These are phyloP conservation scores for Phytophthora uliginosa DNA, from an alignment of 352 stramenopile species.

Conservation along the genomic window DNA sequence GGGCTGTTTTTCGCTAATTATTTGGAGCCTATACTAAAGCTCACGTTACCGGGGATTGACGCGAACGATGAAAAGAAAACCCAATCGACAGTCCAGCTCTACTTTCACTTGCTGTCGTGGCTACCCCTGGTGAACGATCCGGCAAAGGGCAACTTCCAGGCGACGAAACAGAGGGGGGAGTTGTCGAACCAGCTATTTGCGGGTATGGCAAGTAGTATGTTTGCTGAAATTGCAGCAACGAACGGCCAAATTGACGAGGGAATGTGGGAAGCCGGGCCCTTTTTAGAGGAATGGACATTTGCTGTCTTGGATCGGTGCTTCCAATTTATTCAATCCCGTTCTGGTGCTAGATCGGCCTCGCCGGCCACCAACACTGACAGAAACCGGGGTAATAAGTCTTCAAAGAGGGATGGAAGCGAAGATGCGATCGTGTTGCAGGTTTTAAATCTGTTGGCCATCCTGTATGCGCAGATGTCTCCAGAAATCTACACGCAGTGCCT, in stretches of 20 bases:
- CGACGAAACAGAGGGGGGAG: constrained; percentile 46
- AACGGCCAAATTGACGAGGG: constrained; percentile 51
- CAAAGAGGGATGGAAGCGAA: constrained; percentile 40
- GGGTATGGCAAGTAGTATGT: constrained; percentile 57
- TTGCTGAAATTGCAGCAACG: constrained; percentile 43
- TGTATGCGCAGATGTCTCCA: constrained; percentile 76
- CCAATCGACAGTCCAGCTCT: constrained; percentile 66
- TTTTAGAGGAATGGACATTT: constrained; percentile 78
- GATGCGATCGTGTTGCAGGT: constrained; percentile 68
- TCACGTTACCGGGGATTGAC: constrained; percentile 81
- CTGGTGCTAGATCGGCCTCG: constrained; percentile 44
- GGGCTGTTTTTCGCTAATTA: constrained; percentile 70
- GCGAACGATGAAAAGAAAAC: constrained; percentile 86
- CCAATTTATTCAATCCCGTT: constrained; percentile 69
- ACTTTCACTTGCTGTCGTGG: constrained; percentile 78
- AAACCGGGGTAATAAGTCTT: constrained; percentile 27
- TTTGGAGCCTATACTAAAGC: constrained; percentile 61
- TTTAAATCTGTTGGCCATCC: constrained; percentile 64
- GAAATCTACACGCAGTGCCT: constrained; percentile 64
- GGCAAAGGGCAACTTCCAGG: constrained; percentile 44
- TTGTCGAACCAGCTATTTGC: constrained; percentile 48
- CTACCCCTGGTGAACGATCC: constrained; percentile 79
- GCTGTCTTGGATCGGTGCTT: constrained; percentile 72
- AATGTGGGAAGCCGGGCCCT: constrained; percentile 67
- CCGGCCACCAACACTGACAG: constrained; percentile 26